Base-by-base conservation (phyloP, 345 rosid species). In the Salix exigua region DNA sequence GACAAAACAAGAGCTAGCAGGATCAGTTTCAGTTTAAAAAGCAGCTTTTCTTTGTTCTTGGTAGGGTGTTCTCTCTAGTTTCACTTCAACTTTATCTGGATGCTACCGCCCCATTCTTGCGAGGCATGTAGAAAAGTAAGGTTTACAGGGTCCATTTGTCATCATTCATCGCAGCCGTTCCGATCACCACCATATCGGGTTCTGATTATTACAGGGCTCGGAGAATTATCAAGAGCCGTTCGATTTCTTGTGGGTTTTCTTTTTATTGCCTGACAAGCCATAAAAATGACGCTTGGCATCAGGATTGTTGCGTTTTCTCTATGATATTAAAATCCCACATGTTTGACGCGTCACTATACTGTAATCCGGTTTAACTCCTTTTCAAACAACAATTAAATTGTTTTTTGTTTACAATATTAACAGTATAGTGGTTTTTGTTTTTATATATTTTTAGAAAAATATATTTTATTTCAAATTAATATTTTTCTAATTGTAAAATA, bases 21-120 rank as follows among this genome's bases (percentile, higher is more conserved):
- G 70, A 33, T 79, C 76, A 61, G 76, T 85, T 77, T 68, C 81
- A 66, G 48, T n/a, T 51, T 63, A 68, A 50, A 69, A 51, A 50
- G 74, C 48, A 19, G 71, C 73, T 40, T 31, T 63, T 60, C 53
- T 50, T 67, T 35, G 42, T 82, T 64, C 19, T 12, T 75, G 18
- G 14, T 38, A 28, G 23, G 46, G 31, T 31, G 66, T 10, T 31
- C 14, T 28, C 35, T 30, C 50, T 37, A 19, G 21, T 31, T 64
- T 63, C 23, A 19, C 66, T 68, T 21, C 63, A 23, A 19, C 64
- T 51, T 61, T 7, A 6, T 7, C 25, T 38, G 14, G 31, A 23
- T 5, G 75, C 65, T 38, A 33, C 73, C 61, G 30, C 25, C 60
- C 19, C 72, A 14, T 40, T 42, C 1, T 6, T n/a, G 26, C 10